A percentile compares a stretch with the other conserved stretches of the same genome.
Evolutionary conservation across 345 rosid species (phyloP).

Genomic region (Clarkia xantiana): DNA sequence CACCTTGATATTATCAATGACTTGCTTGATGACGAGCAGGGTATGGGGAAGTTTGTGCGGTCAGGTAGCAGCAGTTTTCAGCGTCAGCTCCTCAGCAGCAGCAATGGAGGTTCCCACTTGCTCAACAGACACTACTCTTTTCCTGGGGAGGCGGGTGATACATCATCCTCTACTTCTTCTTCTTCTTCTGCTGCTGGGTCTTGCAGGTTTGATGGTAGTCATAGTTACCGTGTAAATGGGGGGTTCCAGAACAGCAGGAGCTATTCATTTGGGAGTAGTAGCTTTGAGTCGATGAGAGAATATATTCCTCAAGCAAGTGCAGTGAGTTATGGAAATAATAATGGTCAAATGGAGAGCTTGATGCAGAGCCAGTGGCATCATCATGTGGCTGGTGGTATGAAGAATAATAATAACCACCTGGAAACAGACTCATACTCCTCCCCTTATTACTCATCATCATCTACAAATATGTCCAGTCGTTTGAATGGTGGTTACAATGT

Average conservation of each 20-base stretch:
- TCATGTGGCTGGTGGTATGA: slow-evolving; percentile 16
- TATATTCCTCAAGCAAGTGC: slow-evolving; percentile 37
- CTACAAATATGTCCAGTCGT: slow-evolving; percentile 37
- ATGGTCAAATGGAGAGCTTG: slow-evolving; percentile 49
- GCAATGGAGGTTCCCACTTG: slow-evolving; percentile 9
- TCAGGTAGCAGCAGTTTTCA: slow-evolving; percentile 20
- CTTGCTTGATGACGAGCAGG: slow-evolving; percentile 72
- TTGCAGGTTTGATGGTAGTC: slow-evolving; percentile 42
- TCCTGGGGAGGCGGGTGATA: slow-evolving; percentile 31
- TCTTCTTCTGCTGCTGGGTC: slow-evolving; percentile 20
- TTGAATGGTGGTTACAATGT: slow-evolving; percentile 48
- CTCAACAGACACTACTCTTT: slow-evolving; percentile 41
- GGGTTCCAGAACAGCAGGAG: slow-evolving; percentile 34
- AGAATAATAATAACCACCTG: too few species aligned
- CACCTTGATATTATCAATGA: slow-evolving; percentile 91
- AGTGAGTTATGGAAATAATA: slow-evolving; percentile 21
- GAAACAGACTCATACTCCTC: too few species aligned
- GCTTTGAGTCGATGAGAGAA: slow-evolving; percentile 28
- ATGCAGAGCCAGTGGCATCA: slow-evolving; percentile 42
- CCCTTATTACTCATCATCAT: slow-evolving; percentile 30
- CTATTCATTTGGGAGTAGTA: slow-evolving; percentile 22
- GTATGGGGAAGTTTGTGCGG: slow-evolving; percentile 18
- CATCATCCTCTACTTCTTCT: slow-evolving; percentile 19
- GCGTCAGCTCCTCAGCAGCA: slow-evolving; percentile 16
- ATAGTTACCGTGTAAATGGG: slow-evolving; percentile 41